Percentiles rank a stretch among this genome's conserved stretches.
Conservation (phyloP, 1,139 yeast genomes). For the Candida neerlandica region DNA sequence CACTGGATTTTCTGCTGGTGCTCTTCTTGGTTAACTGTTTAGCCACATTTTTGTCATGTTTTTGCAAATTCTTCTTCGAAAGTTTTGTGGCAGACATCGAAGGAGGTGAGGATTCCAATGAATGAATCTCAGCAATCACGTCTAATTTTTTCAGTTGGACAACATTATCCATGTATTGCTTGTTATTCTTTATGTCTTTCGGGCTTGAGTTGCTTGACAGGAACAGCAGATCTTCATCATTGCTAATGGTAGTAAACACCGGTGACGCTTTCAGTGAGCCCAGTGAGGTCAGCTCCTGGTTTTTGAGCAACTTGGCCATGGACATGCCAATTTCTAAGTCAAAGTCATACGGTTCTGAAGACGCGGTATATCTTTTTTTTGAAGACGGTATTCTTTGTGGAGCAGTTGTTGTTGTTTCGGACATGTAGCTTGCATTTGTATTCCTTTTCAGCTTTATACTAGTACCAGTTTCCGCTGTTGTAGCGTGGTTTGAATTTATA, state of each 20-base stretch:
- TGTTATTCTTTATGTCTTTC: constrained; percentile 1
- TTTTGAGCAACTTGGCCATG: constrained; percentile 44
- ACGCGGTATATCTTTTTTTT: neutral
- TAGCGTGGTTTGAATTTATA: constrained; percentile 11
- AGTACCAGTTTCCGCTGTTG: constrained; percentile 14
- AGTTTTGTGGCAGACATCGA: constrained; percentile 26
- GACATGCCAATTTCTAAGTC: constrained; percentile 49
- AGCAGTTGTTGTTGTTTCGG: constrained; percentile 6
- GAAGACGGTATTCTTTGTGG: constrained; percentile 6
- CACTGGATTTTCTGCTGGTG: constrained; percentile 22
- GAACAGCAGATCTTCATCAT: constrained; percentile 42
- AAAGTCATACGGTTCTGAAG: constrained; percentile 20
- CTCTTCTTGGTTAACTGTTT: constrained; percentile 10
- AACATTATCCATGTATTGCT: constrained; percentile 12
- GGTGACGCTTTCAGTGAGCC: constrained; percentile 33
- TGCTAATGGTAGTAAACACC: constrained; percentile 36
- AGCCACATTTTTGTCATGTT: constrained; percentile 9
- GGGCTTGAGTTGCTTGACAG: constrained; percentile 37
- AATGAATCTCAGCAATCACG: constrained; percentile 42
- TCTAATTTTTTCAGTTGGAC: constrained; percentile 31
- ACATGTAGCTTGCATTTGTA: neutral
- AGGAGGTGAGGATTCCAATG: constrained; percentile 41
- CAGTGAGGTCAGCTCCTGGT: constrained; percentile 29
- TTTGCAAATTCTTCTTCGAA: constrained; percentile 16
- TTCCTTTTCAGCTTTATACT: constrained; percentile 7